A percentile compares a stretch with the other conserved stretches of the same genome.
These are phyloP conservation scores for Sphagnum fallax DNA, from an alignment of 228 moss, liverwort and hornwort genomes.

Conservation along the genomic window DNA sequence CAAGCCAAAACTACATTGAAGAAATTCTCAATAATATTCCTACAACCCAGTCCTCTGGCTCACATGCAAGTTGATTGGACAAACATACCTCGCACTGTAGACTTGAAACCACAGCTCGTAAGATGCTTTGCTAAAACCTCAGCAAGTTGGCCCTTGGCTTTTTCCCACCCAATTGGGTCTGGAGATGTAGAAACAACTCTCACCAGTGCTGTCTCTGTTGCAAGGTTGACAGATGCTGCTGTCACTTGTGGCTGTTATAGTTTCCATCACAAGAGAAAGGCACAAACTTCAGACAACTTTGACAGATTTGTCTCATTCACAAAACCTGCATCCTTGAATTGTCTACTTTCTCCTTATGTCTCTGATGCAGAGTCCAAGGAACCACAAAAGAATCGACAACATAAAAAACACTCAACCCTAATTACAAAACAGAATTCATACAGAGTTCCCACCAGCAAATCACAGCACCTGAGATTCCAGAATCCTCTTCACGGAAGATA, in stretches of 20 bases:
- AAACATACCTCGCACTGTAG: conserved; percentile 78
- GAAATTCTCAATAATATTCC: too few species aligned
- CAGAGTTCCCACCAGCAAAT: background rate
- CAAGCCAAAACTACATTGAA: too few species aligned
- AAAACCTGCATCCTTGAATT: background rate
- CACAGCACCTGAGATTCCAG: conserved; percentile 85
- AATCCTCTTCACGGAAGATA: conserved; percentile 92
- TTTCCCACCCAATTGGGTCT: conserved; percentile 58
- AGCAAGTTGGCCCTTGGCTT: conserved; percentile 67
- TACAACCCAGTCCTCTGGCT: too few species aligned
- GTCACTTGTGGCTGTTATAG: conserved; percentile 76
- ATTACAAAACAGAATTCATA: background rate
- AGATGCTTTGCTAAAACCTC: conserved; percentile 86
- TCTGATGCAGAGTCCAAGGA: background rate
- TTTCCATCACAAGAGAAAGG: too few species aligned
- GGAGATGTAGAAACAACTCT: conserved; percentile 57
- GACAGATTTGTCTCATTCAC: background rate
- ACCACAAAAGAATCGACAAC: background rate
- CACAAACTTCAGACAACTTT: background rate
- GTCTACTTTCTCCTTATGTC: background rate
- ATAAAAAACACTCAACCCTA: background rate
- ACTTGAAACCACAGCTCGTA: conserved; percentile 94
- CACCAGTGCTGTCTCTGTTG: conserved; percentile 96
- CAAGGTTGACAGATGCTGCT: conserved; percentile 86
- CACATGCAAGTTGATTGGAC: conserved; percentile 1